Evolutionary conservation across 306 rosid species (phyloP).

Genomic region (Clitoria ternatea): DNA sequence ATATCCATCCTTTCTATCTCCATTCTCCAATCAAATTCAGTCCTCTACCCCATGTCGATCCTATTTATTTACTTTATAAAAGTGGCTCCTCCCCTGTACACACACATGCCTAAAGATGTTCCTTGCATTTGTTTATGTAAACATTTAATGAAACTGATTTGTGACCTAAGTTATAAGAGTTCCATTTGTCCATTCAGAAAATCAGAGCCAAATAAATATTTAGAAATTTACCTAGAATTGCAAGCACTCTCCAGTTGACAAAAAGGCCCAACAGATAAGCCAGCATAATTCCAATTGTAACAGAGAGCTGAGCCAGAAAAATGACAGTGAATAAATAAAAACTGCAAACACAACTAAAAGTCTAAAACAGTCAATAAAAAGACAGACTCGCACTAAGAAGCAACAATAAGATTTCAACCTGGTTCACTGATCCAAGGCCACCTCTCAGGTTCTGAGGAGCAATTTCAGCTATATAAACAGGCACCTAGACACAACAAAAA

Average conservation of each 20-base stretch:
- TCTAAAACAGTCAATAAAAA: neutral
- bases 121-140: neutral
- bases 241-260: slow-evolving; percentile 79
- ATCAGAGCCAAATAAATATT: neutral
- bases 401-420: slow-evolving; percentile 46
- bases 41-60: neutral
- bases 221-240: slow-evolving; percentile 61
- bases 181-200: slow-evolving; percentile 12
- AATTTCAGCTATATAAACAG: slow-evolving; percentile 88
- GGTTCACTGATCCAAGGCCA: slow-evolving; percentile 78
- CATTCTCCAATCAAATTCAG: neutral
- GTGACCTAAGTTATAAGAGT: neutral
- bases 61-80: neutral
- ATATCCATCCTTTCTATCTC: neutral
- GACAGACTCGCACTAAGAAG: neutral
- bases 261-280: slow-evolving; percentile 77
- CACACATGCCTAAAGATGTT: neutral
- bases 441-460: slow-evolving; percentile 86
- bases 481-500: slow-evolving; percentile 48
- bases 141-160: neutral
- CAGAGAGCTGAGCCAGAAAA: slow-evolving; percentile 53
- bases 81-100: neutral
- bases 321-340: neutral
- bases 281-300: slow-evolving; percentile 70
- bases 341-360: neutral